A percentile compares a stretch with the other conserved stretches of the same genome.
These are phyloP conservation scores for Fusarium algeriense DNA, from an alignment of 2,329 filamentous ascomycete species.

Conservation along the genomic window DNA sequence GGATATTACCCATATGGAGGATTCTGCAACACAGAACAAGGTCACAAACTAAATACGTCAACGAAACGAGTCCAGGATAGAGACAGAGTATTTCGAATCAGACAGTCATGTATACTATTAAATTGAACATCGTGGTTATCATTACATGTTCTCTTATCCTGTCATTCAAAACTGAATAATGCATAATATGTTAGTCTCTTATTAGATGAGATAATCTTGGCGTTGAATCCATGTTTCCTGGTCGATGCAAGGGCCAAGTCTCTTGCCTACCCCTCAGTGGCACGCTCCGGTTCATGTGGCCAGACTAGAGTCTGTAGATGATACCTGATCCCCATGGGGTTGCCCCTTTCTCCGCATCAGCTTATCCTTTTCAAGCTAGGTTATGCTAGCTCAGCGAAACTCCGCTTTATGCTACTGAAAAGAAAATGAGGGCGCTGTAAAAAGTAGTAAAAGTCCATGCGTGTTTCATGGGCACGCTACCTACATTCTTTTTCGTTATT, in stretches of 20 bases:
- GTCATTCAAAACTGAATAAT: too few relatives aligned
- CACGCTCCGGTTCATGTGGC: slow-evolving; percentile 3
- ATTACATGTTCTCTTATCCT: too few relatives aligned
- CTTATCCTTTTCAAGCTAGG: background rate
- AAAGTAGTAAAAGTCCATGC: background rate
- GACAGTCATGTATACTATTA: too few relatives aligned
- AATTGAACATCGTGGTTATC: too few relatives aligned
- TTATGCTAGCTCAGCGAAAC: background rate
- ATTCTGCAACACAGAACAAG: background rate
- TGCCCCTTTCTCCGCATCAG: background rate
- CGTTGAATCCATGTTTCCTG: background rate
- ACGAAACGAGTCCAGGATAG: too few relatives aligned
- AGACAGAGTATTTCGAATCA: background rate
- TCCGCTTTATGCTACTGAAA: background rate
- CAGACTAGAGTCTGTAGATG: background rate
- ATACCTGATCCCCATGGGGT: background rate
- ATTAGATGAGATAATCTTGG: background rate
- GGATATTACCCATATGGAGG: background rate
- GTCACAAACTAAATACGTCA: background rate
- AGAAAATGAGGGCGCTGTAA: background rate
- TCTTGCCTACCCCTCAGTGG: background rate
- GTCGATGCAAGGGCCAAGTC: background rate
- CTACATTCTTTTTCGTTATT: background rate
- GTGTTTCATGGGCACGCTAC: accelerated
- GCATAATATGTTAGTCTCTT: too few relatives aligned